A percentile compares a stretch with the other conserved stretches of the same genome.
Evolutionary conservation across 345 rosid species (phyloP).

Genomic region (Cardamine occulta): DNA sequence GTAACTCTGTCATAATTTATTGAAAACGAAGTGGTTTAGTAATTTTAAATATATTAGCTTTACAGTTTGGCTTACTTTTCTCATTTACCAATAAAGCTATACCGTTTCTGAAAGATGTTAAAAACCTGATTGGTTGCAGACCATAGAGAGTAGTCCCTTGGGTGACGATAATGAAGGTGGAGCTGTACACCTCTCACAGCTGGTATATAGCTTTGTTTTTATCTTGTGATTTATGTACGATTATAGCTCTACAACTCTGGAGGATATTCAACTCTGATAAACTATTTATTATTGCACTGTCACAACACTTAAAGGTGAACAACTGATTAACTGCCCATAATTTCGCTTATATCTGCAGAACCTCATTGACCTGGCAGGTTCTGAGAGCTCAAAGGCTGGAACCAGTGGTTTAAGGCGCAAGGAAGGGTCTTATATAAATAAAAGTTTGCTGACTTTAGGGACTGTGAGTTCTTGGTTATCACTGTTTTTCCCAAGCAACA

Average conservation of each 20-base stretch:
- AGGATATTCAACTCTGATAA: background rate
- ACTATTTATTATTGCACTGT: constrained; percentile 16
- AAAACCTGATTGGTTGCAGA: constrained; percentile 53
- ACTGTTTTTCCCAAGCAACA: constrained; percentile 28
- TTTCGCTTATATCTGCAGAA: constrained; percentile 73
- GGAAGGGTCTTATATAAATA: constrained; percentile 97
- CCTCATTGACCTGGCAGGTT: constrained; percentile 99
- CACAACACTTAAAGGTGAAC: constrained; percentile 12
- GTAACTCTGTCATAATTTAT: too few relatives aligned
- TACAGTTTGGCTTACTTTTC: background rate
- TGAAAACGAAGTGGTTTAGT: too few relatives aligned
- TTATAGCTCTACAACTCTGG: constrained; percentile 7
- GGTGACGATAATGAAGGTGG: constrained; percentile 74
- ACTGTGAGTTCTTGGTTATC: constrained; percentile 67
- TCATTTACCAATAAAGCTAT: constrained; percentile 16
- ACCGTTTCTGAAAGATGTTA: constrained; percentile 20
- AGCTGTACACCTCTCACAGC: constrained; percentile 91
- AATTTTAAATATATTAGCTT: background rate
- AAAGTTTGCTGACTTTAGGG: constrained; percentile 96
- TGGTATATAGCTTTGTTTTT: constrained; percentile 63
- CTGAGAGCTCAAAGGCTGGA: constrained; percentile 98
- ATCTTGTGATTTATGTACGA: constrained; percentile 27
- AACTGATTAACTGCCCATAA: constrained; percentile 28
- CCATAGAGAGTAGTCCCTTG: constrained; percentile 88
- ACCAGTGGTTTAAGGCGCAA: constrained; percentile 91